Evolutionary conservation across 1,284 basidiomycete genomes (phyloP).

Genomic region (Microbotryum lychnidis-dioicae): DNA sequence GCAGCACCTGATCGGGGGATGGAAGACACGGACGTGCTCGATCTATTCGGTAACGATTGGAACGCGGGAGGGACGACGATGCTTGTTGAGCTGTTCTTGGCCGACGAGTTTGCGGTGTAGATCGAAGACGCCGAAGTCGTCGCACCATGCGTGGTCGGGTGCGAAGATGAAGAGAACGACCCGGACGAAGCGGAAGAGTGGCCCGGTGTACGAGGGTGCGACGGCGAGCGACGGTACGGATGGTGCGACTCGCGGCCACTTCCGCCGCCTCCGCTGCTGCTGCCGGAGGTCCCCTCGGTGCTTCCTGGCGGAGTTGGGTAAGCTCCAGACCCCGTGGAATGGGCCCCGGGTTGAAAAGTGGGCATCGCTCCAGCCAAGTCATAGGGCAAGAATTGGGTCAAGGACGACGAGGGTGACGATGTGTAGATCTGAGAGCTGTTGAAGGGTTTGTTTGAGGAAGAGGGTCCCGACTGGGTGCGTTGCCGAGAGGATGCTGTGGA

Average conservation of each 20-base stretch:
- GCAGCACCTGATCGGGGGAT: not conserved
- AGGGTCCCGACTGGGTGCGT: too few species aligned
- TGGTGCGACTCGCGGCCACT: conserved; percentile 15
- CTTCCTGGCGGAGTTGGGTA: conserved; percentile 26
- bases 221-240: conserved; percentile 16
- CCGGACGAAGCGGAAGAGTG: too few species aligned
- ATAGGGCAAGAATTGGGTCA: too few species aligned
- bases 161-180: conserved; percentile 8
- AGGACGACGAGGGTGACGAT: too few species aligned
- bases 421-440: too few species aligned
- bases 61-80: not conserved
- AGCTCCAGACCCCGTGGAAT: conserved; percentile 9
- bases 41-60: not conserved
- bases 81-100: not conserved
- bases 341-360: not conserved
- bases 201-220: too few species aligned
- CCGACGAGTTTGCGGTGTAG: not conserved
- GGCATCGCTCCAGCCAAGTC: too few species aligned
- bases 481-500: conserved; percentile 16
- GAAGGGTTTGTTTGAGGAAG: too few species aligned
- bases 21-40: conserved; percentile 2
- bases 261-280: not conserved
- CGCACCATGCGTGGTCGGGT: not conserved
- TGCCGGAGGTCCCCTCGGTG: conserved; percentile 11
- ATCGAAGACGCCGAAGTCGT: conserved; percentile 6